Conservation (phyloP, 495 filamentous ascomycete genomes). For the Penicillium taxi region DNA sequence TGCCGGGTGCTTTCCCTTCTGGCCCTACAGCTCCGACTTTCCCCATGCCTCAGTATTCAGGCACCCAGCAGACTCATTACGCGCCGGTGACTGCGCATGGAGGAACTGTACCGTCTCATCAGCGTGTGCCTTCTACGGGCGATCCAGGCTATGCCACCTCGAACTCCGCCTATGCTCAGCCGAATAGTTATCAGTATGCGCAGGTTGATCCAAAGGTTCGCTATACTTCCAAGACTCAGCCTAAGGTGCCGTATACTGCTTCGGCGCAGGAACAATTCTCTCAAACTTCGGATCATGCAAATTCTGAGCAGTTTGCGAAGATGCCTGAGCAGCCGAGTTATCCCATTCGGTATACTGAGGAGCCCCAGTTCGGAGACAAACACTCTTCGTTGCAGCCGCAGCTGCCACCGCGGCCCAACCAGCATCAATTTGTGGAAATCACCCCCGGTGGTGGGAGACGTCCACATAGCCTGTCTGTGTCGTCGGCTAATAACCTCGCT, state of each 20-base stretch:
- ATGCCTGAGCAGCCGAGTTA: conserved; percentile 9
- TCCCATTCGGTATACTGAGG: conserved; percentile 17
- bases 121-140: conserved; percentile 21
- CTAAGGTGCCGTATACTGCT: conserved; percentile 19
- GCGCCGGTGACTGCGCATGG: conserved; percentile 4
- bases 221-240: conserved; percentile 35
- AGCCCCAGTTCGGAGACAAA: conserved; percentile 13
- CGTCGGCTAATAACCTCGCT: conserved; percentile 32
- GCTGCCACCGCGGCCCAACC: conserved; percentile 15
- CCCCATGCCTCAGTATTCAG: conserved; percentile 23
- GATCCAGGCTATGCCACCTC: conserved; percentile 16
- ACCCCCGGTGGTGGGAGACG: conserved; percentile 32
- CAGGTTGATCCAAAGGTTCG: conserved; percentile 36
- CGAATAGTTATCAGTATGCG: conserved; percentile 34
- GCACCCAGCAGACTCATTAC: conserved; percentile 14
- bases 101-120: conserved; percentile 18
- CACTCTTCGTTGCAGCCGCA: conserved; percentile 12
- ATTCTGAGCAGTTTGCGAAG: neutral
- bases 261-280: conserved; percentile 17
- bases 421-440: conserved; percentile 38
- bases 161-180: conserved; percentile 25
- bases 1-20: conserved; percentile 37
- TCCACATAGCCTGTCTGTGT: conserved; percentile 32
- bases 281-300: conserved; percentile 5
- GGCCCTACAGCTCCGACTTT: conserved; percentile 15